phyloP scores from a whole-genome alignment of 2,329 filamentous ascomycete genomes.

The Pleochaeta shiraiana region DNA sequence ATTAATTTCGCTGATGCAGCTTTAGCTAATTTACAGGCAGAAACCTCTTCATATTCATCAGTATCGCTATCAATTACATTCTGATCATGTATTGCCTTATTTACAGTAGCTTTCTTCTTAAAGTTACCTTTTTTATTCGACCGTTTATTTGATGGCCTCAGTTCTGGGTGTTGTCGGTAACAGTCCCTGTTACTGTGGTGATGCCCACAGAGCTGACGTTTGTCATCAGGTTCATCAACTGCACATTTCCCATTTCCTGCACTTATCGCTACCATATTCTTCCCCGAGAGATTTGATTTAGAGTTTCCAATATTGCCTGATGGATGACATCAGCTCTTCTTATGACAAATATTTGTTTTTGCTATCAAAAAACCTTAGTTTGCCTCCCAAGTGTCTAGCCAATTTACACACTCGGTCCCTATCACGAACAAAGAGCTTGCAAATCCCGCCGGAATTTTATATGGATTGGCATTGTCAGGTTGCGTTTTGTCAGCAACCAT shows the following conservation, averaged over 20 bases:
- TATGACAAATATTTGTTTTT: background rate
- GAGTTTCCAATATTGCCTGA: background rate
- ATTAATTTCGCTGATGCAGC: background rate
- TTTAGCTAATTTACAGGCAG: background rate
- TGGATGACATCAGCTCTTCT: background rate
- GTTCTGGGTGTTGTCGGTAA: background rate
- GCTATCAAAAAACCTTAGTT: background rate
- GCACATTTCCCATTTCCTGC: background rate
- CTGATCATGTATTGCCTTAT: no score
- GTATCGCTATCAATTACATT: no score
- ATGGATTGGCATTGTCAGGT: background rate
- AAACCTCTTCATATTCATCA: background rate
- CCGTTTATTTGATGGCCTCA: background rate
- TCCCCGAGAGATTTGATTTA: background rate
- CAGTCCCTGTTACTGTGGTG: background rate
- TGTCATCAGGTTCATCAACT: background rate
- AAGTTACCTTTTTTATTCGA: background rate
- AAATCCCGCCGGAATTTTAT: background rate
- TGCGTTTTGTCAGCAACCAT: background rate
- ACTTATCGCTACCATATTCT: background rate
- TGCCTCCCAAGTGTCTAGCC: background rate
- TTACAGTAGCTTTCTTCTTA: background rate
- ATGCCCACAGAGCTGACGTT: background rate
- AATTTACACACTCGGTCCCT: background rate
- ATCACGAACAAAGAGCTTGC: background rate